Evolutionary conservation across 805 yeast genomes (phyloP).

Genomic region (Candida manassasensis): DNA sequence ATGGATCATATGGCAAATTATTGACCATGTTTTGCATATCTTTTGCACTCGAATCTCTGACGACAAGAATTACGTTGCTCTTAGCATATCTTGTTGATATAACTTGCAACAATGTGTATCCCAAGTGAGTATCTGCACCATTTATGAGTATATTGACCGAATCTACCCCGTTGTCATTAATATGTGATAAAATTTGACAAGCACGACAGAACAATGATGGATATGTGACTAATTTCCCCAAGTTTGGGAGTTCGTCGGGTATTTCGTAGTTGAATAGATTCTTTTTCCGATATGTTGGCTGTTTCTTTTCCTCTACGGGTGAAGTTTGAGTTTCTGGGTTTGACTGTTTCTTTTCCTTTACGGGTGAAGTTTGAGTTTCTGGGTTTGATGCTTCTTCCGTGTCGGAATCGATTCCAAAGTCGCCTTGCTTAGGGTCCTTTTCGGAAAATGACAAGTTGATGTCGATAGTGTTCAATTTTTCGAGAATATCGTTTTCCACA

Average conservation of each 20-base stretch:
- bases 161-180: slow-evolving; percentile 13
- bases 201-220: slow-evolving; percentile 35
- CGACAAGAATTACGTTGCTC: slow-evolving; percentile 26
- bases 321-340: too few species aligned
- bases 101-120: slow-evolving; percentile 31
- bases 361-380: too few species aligned
- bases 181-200: slow-evolving; percentile 28
- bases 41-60: slow-evolving; percentile 17
- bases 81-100: slow-evolving; percentile 10
- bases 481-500: slow-evolving; percentile 21
- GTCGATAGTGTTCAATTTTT: slow-evolving; percentile 18
- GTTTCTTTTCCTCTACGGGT: too few species aligned
- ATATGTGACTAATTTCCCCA: slow-evolving; percentile 30
- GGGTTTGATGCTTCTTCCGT: slow-evolving; percentile 1
- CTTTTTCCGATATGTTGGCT: background rate
- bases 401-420: slow-evolving; percentile 14
- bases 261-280: slow-evolving; percentile 9
- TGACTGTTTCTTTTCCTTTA: too few species aligned
- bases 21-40: slow-evolving; percentile 18
- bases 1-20: slow-evolving; percentile 17
- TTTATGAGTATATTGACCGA: slow-evolving; percentile 33
- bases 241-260: slow-evolving; percentile 17
- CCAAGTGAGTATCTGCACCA: slow-evolving; percentile 40
- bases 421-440: slow-evolving; percentile 5
- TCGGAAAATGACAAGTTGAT: slow-evolving; percentile 16